phyloP scores from a whole-genome alignment of 495 filamentous ascomycete species.

The Penicillium alfredii region DNA sequence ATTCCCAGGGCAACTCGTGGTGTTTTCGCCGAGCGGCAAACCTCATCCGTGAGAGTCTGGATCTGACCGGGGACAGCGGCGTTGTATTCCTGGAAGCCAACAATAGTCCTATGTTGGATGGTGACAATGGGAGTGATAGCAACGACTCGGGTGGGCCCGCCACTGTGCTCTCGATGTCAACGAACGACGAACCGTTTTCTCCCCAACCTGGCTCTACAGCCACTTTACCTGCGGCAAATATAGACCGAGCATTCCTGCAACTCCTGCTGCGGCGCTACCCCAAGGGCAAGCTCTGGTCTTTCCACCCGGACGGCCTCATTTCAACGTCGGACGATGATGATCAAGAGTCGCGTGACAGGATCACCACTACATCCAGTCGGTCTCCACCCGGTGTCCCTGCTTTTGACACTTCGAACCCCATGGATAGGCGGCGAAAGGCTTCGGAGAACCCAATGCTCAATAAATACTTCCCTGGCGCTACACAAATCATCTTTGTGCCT shows the following conservation, averaged over 20 bases:
- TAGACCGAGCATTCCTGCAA: slow-evolving; percentile 41
- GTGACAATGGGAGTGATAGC: slow-evolving; percentile 31
- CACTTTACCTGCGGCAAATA: slow-evolving; percentile 27
- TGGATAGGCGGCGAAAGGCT: slow-evolving; percentile 31
- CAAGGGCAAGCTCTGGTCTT: slow-evolving; percentile 60
- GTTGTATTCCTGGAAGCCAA: slow-evolving; percentile 49
- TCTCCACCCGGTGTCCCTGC: slow-evolving; percentile 8
- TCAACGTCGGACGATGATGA: slow-evolving; percentile 41
- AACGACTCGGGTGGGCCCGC: slow-evolving; percentile 27
- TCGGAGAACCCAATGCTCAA: slow-evolving; percentile 40
- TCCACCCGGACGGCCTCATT: slow-evolving; percentile 46
- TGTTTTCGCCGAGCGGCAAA: slow-evolving; percentile 53
- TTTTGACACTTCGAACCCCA: slow-evolving; percentile 35
- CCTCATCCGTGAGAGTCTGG: slow-evolving; percentile 51
- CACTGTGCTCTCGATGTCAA: slow-evolving; percentile 34
- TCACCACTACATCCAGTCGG: slow-evolving; percentile 5
- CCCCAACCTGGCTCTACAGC: slow-evolving; percentile 28
- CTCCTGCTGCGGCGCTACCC: slow-evolving; percentile 53
- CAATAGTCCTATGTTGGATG: slow-evolving; percentile 24
- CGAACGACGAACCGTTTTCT: slow-evolving; percentile 35
- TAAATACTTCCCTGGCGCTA: slow-evolving; percentile 41
- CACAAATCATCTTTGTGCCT: slow-evolving; percentile 47
- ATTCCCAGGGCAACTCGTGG: slow-evolving; percentile 37
- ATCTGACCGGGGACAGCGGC: slow-evolving; percentile 45
- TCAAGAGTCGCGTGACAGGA: slow-evolving; percentile 16